These are phyloP conservation scores for Plicaturopsis crispa DNA, from an alignment of 768 basidiomycete species.

Conservation along the genomic window DNA sequence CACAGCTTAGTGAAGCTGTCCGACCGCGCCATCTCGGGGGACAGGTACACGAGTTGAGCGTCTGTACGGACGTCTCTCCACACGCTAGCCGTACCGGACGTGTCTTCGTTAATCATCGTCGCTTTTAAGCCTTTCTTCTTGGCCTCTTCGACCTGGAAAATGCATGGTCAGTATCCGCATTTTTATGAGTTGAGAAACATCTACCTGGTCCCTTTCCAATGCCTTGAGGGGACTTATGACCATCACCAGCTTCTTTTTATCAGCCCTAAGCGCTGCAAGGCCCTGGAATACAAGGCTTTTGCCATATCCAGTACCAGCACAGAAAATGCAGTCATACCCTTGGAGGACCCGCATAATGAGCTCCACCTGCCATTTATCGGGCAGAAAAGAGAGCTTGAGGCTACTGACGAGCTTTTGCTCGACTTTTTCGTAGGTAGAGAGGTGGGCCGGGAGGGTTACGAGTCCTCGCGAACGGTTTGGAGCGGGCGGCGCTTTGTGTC, in stretches of 20 bases:
- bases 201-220: slow-evolving; percentile 12
- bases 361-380: neutral
- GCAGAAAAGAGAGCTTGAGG: neutral
- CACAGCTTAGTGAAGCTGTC: slow-evolving; percentile 19
- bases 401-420: too few species aligned
- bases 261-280: slow-evolving; percentile 1
- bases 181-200: neutral
- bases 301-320: slow-evolving; percentile 10
- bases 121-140: slow-evolving; percentile 9
- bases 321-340: slow-evolving; percentile 1
- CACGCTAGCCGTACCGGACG: slow-evolving; percentile 4
- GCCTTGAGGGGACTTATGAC: slow-evolving; percentile 14
- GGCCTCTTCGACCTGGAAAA: slow-evolving; percentile 6
- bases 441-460: too few species aligned
- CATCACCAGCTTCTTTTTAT: slow-evolving; percentile 7
- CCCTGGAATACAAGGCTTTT: slow-evolving; percentile 11
- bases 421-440: too few species aligned
- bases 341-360: neutral
- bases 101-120: slow-evolving; percentile 10
- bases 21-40: slow-evolving; percentile 19
- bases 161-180: neutral
- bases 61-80: slow-evolving; percentile 11
- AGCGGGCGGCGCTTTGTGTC: too few species aligned
- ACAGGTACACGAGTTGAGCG: slow-evolving; percentile 12
- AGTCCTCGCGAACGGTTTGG: too few species aligned